These are phyloP conservation scores for Begonia fuchsioides DNA, from an alignment of 306 rosid species.

Conservation along the genomic window DNA sequence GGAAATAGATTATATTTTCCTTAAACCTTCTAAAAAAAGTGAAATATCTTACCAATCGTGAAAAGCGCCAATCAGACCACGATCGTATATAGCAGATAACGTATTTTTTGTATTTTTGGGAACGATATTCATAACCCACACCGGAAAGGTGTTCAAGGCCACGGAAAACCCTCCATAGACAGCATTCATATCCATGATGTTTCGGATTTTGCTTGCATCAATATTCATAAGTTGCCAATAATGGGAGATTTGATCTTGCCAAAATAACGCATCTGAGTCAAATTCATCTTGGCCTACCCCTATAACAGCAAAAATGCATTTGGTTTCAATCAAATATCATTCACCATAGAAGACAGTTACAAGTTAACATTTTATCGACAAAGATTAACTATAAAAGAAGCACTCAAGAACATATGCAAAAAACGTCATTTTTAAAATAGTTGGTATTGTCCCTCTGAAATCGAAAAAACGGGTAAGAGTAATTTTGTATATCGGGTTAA, in stretches of 20 bases:
- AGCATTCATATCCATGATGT: constrained; percentile 86
- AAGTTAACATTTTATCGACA: too few species aligned
- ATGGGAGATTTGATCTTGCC: constrained; percentile 58
- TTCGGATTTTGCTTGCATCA: constrained; percentile 48
- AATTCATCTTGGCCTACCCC: constrained; percentile 57
- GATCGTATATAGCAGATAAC: constrained; percentile 67
- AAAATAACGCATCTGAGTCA: constrained; percentile 36
- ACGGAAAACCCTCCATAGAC: constrained; percentile 68
- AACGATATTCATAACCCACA: constrained; percentile 84
- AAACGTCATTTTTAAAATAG: too few species aligned
- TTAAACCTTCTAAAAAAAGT: neutral
- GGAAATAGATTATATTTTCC: neutral
- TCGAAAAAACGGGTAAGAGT: too few species aligned
- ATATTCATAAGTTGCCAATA: constrained; percentile 71
- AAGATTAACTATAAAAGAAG: too few species aligned
- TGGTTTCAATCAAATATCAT: too few species aligned
- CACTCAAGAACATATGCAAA: too few species aligned
- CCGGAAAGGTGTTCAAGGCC: constrained; percentile 44
- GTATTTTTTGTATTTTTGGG: constrained; percentile 65
- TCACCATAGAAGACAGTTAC: too few species aligned
- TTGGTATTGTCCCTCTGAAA: too few species aligned
- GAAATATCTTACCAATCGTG: constrained; percentile 69
- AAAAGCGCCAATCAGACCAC: constrained; percentile 70
- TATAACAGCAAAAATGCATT: constrained; percentile 11
- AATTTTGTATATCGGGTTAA: too few species aligned